These are phyloP conservation scores for Ceratobasidium sp. DNA, from an alignment of 1,284 basidiomycete species.

Conservation along the genomic window DNA sequence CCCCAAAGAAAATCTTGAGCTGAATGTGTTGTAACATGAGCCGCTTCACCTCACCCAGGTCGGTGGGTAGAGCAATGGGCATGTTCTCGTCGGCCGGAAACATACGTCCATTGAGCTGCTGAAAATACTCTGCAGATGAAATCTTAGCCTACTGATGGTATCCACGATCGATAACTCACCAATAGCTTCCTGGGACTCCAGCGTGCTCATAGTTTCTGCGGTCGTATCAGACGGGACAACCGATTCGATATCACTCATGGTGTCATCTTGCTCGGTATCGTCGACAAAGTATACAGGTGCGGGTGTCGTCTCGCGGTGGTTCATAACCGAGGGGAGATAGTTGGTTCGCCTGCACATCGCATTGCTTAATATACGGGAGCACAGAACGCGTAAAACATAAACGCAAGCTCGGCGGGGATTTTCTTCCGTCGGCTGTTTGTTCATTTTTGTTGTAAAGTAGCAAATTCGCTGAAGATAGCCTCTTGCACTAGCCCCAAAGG, in stretches of 20 bases:
- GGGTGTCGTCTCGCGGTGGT: background rate
- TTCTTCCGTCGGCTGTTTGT: background rate
- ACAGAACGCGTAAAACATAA: no score
- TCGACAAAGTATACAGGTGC: constrained; percentile 18
- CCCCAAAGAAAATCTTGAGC: constrained; percentile 28
- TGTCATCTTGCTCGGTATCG: constrained; percentile 7
- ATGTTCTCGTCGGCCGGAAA: constrained; percentile 29
- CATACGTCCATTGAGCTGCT: constrained; percentile 35
- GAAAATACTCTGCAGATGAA: constrained; percentile 17
- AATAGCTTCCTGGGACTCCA: constrained; percentile 28
- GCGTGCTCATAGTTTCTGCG: constrained; percentile 24
- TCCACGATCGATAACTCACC: background rate
- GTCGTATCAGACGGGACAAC: constrained; percentile 17
- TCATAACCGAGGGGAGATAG: background rate
- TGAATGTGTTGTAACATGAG: constrained; percentile 34
- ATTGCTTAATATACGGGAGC: background rate
- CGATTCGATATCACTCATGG: constrained; percentile 24
- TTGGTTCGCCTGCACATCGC: background rate
- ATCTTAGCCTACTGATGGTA: background rate
- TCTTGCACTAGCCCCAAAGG: background rate
- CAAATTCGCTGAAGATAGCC: background rate
- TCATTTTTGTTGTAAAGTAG: background rate
- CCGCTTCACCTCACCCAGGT: constrained; percentile 10
- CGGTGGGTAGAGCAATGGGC: constrained; percentile 26
- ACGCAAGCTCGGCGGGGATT: background rate